phyloP scores from a whole-genome alignment of 2,329 filamentous ascomycete genomes.

The Xylariaceae sp. region DNA sequence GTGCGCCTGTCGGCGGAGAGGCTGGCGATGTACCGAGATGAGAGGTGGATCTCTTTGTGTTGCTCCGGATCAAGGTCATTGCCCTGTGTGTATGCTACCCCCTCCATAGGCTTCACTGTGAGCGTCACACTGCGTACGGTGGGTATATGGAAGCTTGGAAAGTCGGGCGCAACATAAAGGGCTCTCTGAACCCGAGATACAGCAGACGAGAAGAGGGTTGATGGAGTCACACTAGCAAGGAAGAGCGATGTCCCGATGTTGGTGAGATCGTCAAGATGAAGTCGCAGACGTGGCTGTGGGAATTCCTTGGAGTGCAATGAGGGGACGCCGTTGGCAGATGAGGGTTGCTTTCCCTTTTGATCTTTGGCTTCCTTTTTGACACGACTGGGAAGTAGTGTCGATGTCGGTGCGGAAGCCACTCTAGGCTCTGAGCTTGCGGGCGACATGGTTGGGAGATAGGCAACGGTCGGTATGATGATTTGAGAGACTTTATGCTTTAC shows the following conservation, averaged over 20 bases:
- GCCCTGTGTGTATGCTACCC: slow-evolving; percentile 86
- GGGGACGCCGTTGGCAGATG: background rate
- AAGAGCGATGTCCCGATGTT: slow-evolving; percentile 63
- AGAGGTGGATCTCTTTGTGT: slow-evolving; percentile 92
- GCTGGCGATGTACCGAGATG: slow-evolving; percentile 64
- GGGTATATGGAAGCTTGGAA: slow-evolving; percentile 36
- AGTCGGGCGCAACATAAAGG: slow-evolving; percentile 58
- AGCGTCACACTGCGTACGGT: slow-evolving; percentile 83
- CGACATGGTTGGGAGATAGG: slow-evolving; percentile 35
- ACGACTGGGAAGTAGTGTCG: slow-evolving; percentile 5
- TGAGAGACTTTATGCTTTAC: too few relatives aligned
- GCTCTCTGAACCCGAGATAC: slow-evolving; percentile 64
- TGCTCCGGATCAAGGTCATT: slow-evolving; percentile 67
- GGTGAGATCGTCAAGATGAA: slow-evolving; percentile 55
- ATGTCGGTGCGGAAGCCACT: slow-evolving; percentile 19
- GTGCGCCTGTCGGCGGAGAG: slow-evolving; percentile 40
- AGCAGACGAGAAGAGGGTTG: slow-evolving; percentile 57
- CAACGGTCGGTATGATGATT: slow-evolving; percentile 24
- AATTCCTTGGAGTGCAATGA: slow-evolving; percentile 30
- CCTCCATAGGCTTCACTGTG: slow-evolving; percentile 71
- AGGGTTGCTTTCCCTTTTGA: background rate
- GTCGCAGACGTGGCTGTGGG: slow-evolving; percentile 52
- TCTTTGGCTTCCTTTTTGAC: background rate
- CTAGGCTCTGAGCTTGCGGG: slow-evolving; percentile 11
- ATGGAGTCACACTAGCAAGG: slow-evolving; percentile 60